Conservation (phyloP, 768 basidiomycete genomes). For the Termitomyces sp. region DNA sequence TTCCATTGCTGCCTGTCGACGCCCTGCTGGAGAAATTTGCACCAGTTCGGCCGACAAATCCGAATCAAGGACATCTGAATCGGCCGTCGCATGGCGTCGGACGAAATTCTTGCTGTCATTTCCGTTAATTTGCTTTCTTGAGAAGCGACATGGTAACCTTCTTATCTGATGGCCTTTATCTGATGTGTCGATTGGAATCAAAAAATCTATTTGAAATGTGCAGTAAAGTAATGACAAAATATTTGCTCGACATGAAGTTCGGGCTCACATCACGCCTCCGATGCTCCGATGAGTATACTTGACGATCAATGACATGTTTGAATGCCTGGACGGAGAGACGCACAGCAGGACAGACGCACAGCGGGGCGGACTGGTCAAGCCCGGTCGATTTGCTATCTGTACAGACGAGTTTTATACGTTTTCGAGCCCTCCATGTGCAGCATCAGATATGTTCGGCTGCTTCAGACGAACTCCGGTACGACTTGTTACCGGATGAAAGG, state of each 20-base stretch:
- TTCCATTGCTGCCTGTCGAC: not conserved
- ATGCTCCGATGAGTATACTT: not conserved
- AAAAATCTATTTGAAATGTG: not conserved
- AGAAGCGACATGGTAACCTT: too few relatives aligned
- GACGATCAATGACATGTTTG: not conserved
- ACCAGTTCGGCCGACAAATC: not conserved
- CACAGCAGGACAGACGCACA: too few relatives aligned
- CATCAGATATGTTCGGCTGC: not conserved
- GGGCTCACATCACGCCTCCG: not conserved
- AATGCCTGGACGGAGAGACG: not conserved
- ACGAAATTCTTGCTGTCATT: not conserved
- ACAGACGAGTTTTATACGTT: not conserved
- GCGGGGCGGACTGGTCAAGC: not conserved
- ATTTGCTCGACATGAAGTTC: not conserved
- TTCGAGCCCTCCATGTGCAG: not conserved
- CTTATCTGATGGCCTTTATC: too few relatives aligned
- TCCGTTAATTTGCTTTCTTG: not conserved
- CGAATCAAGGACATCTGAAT: not conserved
- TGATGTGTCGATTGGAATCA: too few relatives aligned
- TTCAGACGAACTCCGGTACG: not conserved
- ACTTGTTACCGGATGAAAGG: not conserved
- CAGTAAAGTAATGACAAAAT: not conserved
- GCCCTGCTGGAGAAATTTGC: not conserved
- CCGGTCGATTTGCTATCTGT: not conserved
- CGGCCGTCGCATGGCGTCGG: not conserved